Conservation (phyloP, 495 filamentous ascomycete species). For the Neurospora sp. region DNA sequence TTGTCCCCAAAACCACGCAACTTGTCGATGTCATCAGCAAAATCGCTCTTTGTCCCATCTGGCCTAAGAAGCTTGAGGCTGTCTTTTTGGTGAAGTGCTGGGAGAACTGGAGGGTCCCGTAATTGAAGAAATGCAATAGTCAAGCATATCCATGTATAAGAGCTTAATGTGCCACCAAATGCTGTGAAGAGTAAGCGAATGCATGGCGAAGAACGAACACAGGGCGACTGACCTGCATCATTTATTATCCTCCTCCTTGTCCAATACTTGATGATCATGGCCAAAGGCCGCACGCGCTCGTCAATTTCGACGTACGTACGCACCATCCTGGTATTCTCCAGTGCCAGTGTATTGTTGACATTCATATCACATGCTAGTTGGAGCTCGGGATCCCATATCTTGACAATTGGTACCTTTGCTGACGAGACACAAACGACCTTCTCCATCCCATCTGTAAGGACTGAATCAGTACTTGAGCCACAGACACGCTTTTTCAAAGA, state of each 20-base stretch:
- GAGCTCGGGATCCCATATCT: conserved; percentile 95
- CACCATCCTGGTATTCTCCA: conserved; percentile 97
- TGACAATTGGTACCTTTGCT: conserved; percentile 96
- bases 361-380: conserved; percentile 95
- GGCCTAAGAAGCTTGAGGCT: conserved; percentile 48
- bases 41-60: conserved; percentile 58
- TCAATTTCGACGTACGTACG: conserved; percentile 95
- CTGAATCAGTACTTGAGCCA: conserved; percentile 15
- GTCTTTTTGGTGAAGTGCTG: conserved; percentile 70
- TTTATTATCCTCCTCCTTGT: conserved; percentile 86
- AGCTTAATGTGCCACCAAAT: conserved; percentile 88
- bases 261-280: conserved; percentile 97
- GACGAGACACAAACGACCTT: conserved; percentile 85
- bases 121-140: conserved; percentile 95
- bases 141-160: conserved; percentile 99
- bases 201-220: neutral
- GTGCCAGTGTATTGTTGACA: conserved; percentile 87
- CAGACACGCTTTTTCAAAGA: neutral
- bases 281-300: conserved; percentile 77
- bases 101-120: conserved; percentile 76
- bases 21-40: conserved; percentile 73
- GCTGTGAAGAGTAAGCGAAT: conserved; percentile 38
- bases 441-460: conserved; percentile 77
- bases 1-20: conserved; percentile 62
- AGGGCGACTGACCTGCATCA: conserved; percentile 68